Conservation (phyloP, 345 rosid genomes). For the Aquilaria yunnanensis region DNA sequence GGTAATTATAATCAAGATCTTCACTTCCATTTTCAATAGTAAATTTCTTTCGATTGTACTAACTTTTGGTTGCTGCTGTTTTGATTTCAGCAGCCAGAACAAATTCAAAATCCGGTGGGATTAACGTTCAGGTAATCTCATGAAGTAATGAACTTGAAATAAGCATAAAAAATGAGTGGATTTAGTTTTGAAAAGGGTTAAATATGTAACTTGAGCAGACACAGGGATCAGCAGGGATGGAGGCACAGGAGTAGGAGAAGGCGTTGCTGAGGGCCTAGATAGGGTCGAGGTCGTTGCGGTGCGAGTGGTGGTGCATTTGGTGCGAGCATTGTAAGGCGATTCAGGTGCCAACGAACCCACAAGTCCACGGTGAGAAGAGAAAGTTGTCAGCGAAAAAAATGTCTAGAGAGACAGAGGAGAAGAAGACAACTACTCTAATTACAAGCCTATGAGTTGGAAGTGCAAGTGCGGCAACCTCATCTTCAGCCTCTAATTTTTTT, state of each 20-base stretch:
- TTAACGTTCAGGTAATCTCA: constrained; percentile 26
- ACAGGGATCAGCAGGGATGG: too few species aligned
- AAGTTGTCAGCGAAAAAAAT: constrained; percentile 16
- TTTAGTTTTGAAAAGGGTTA: constrained; percentile 1
- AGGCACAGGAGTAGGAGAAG: constrained; percentile 30
- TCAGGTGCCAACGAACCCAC: constrained; percentile 85
- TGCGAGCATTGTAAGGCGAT: constrained; percentile 82
- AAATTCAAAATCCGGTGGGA: constrained; percentile 24
- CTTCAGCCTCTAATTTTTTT: constrained; percentile 46
- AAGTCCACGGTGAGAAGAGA: constrained; percentile 21
- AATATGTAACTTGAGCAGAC: neutral
- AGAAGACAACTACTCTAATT: constrained; percentile 61
- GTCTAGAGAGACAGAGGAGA: constrained; percentile 32
- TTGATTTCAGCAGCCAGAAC: constrained; percentile 44
- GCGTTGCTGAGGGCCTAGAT: constrained; percentile 47
- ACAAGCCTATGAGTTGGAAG: constrained; percentile 95
- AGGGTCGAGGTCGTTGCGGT: constrained; percentile 87
- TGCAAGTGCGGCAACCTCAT: constrained; percentile 91
- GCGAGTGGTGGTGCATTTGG: constrained; percentile 65
- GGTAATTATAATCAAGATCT: constrained; percentile 28
- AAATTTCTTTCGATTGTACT: neutral
- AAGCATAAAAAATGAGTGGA: neutral
- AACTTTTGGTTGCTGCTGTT: constrained; percentile 1
- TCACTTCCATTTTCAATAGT: neutral
- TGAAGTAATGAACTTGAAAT: neutral